phyloP scores from a whole-genome alignment of 2,329 filamentous ascomycete genomes.

The Diaporthe vaccinii region DNA sequence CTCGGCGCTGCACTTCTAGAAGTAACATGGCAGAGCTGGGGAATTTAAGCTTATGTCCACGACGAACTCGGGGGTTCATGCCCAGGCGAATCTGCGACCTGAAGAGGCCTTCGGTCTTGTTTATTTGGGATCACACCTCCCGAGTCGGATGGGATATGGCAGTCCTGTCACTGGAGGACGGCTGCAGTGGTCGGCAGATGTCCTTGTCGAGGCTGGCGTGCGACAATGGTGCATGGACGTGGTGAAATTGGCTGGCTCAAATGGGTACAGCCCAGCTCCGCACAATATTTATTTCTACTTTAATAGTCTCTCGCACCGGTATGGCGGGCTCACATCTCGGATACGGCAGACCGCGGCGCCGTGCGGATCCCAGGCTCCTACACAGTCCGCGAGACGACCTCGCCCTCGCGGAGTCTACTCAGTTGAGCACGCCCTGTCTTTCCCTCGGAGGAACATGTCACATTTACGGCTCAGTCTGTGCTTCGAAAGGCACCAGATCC shows the following conservation, averaged over 20 bases:
- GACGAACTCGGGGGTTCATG: slow-evolving; percentile 25
- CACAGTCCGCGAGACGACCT: background rate
- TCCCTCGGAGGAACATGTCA: slow-evolving; percentile 44
- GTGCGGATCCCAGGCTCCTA: slow-evolving; percentile 17
- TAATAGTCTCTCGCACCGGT: slow-evolving; percentile 9
- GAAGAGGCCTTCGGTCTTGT: background rate
- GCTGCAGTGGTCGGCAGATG: slow-evolving; percentile 18
- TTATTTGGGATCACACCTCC: background rate
- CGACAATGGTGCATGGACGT: slow-evolving; percentile 30
- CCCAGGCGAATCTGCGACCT: background rate
- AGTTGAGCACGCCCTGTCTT: slow-evolving; percentile 34
- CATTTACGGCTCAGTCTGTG: slow-evolving; percentile 39
- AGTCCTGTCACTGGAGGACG: background rate
- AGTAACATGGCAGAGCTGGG: slow-evolving; percentile 34
- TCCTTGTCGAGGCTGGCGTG: slow-evolving; percentile 39
- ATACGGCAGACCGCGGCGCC: slow-evolving; percentile 10
- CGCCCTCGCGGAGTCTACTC: background rate
- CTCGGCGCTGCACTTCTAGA: slow-evolving; percentile 35
- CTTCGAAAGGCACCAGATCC: slow-evolving; percentile 33
- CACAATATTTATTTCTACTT: background rate
- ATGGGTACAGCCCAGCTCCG: slow-evolving; percentile 26
- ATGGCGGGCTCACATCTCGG: slow-evolving; percentile 9
- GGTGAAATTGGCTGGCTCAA: slow-evolving; percentile 18
- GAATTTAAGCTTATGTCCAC: slow-evolving; percentile 40
- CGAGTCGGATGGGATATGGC: background rate